Evolutionary conservation across 164 flowering plant genomes (phyloP), one percentile per base, ranked within the genome.

Genomic region (Paratinospora sagittata): DNA sequence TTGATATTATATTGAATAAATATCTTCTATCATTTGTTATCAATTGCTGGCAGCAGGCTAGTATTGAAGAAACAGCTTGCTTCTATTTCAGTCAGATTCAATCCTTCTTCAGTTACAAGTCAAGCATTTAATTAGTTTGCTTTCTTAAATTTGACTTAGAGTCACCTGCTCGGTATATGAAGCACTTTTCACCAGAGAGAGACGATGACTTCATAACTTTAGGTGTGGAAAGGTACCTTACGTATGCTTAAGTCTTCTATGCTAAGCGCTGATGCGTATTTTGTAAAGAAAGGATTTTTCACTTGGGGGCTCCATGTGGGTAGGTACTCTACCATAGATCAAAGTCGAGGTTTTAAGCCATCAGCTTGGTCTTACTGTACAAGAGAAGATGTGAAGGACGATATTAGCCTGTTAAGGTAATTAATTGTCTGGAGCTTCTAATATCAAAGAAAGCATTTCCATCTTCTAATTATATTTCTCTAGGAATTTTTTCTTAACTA

Each of bases 381-480:
- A 19, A 68, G 33, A 58, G 86, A 86, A 64, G 86, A 85, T 73
- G 64, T 64, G 23, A 85, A 65, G 72, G 86, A 89, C 39, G 77
- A 63, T 72, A 65, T 76, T 72, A 84, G 86, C 73, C 79, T 81
- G 75, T 69, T 73, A 72, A 88, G 93, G 93, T 87, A 74, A 63
- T n/a, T n/a, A n/a, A n/a, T 36, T 75, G 14, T 27, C 70, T 24
- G 8, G 49, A 27, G 66, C 24, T 41, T 66, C 9, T 37, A 64
- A 45, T 71, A 9, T 30, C 34, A 57, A 23, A 69, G 66, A 19
- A 49, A 21, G 67, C 11, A n/a, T n/a, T n/a, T n/a, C n/a, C n/a
- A n/a, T n/a, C n/a, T n/a, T 70, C 70, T 47, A 5, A 16, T 43
- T 26, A 43, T 39, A 39, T 52, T n/a, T 23, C 36, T 33, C 47